phyloP scores from a whole-genome alignment of 208 protist genomes.

The Herpetomonas samuelpessoai region DNA sequence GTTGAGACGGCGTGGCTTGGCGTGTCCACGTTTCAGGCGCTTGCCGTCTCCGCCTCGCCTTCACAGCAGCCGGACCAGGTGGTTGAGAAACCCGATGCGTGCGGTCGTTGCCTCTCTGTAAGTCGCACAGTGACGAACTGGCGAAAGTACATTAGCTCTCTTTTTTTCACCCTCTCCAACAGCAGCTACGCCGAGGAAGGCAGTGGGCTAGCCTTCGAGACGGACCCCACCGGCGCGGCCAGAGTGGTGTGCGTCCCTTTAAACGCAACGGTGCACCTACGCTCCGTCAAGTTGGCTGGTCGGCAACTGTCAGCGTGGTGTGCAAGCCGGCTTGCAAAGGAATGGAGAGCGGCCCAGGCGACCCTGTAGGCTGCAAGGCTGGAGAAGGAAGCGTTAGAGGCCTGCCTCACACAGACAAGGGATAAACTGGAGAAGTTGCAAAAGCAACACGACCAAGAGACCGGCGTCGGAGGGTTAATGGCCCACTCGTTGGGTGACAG shows the following conservation, averaged over 20 bases:
- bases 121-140: not conserved
- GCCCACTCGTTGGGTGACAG: too few species aligned
- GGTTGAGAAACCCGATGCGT: not conserved
- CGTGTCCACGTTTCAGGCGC: not conserved
- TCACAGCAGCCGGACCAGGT: not conserved
- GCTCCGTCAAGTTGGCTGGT: too few species aligned
- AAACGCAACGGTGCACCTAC: too few species aligned
- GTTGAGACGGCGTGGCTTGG: not conserved
- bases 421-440: slow-evolving; percentile 3
- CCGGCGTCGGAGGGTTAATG: too few species aligned
- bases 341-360: not conserved
- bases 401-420: not conserved
- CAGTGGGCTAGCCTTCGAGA: too few species aligned
- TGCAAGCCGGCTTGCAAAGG: not conserved
- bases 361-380: not conserved
- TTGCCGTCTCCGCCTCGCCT: not conserved
- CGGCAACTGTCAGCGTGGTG: not conserved
- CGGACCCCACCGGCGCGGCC: too few species aligned
- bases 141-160: not conserved
- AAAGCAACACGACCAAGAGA: not conserved
- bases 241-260: too few species aligned
- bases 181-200: too few species aligned
- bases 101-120: not conserved
- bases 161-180: not conserved
- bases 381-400: not conserved